Evolutionary conservation across 225 moss, liverwort and hornwort genomes (phyloP), one percentile per base, ranked within the genome.

Genomic region (Marchantia polymorpha): DNA sequence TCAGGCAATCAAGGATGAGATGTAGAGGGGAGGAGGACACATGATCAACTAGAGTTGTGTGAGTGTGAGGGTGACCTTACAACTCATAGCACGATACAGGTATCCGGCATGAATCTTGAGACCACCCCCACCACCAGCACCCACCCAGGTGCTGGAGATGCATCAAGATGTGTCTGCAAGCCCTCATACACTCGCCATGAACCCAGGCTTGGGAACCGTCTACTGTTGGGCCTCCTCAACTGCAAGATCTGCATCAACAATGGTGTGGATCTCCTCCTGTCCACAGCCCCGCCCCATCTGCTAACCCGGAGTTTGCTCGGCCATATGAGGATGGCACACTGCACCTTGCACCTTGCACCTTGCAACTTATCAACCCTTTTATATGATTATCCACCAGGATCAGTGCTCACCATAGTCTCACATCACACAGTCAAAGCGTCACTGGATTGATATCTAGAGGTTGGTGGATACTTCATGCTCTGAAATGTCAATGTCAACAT

Each of bases 21-120:
- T 47, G 46, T 47, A 26, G 46, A 48, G 69, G 46, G 10, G n/a
- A 39, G 39, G 39, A 39, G 39, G 47, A 48, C 69, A 69, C 46
- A 69, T 69, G 69, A 69, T 69, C 15, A 73, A 73, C 73, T 26
- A 54, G 73, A 73, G 73, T 73, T 54, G 53, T 22, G 7, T 47
- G 70, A 46, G 17, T 49, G 16, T 73, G 73, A 12, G 10, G 39
- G 69, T 69, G 13, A 29, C 73, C 26, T 27, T 73, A 26, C n/a
- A 72, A 10, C 73, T 69, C 4, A 69, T 48, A 39, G 73, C 73
- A 73, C 53, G 73, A 73, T 53, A 73, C 29, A 25, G 25, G 7
- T 53, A 54, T 29, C 26, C 53, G 52, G 73, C 73, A 73, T 52
- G 73, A 73, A 73, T 73, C 73, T 22, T 54, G 53, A 53, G 27